Evolutionary conservation across 495 filamentous ascomycete genomes (phyloP).

Genomic region (Penicillium simplicissimum): DNA sequence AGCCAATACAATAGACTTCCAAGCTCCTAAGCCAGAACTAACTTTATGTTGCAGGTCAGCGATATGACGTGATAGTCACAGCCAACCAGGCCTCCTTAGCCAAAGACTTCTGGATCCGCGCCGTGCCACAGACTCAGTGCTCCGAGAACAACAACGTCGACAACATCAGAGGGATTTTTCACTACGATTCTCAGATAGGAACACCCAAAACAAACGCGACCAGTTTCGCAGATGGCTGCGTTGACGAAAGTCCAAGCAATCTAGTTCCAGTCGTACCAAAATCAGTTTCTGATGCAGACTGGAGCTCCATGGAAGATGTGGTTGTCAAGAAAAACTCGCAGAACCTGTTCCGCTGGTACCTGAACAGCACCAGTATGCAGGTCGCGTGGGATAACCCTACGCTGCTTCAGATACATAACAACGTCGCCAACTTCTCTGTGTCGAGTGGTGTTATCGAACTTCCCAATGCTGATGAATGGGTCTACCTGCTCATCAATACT

Average conservation of each 20-base stretch:
- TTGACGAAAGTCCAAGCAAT: conserved; percentile 7
- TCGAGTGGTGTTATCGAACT: background rate
- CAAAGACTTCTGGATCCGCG: conserved; percentile 66
- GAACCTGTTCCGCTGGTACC: conserved; percentile 17
- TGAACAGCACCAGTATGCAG: conserved; percentile 18
- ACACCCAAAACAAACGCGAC: conserved; percentile 2
- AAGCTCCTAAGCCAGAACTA: conserved; percentile 26
- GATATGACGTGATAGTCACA: conserved; percentile 68
- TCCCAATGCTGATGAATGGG: conserved; percentile 34
- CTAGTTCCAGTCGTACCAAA: conserved; percentile 20
- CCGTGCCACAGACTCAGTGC: conserved; percentile 52
- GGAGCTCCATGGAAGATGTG: conserved; percentile 13
- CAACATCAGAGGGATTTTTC: conserved; percentile 58
- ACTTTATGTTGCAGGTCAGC: conserved; percentile 49
- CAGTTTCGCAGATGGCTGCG: conserved; percentile 1
- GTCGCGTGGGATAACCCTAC: conserved; percentile 20
- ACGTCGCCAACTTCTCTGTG: conserved; percentile 2
- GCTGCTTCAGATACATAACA: conserved; percentile 17
- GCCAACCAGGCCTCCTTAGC: conserved; percentile 46
- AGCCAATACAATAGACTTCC: conserved; percentile 22
- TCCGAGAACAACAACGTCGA: conserved; percentile 41
- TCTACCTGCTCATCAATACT: conserved; percentile 46
- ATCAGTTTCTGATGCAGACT: conserved; percentile 13
- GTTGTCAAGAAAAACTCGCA: background rate
- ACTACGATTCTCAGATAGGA: conserved; percentile 40